Base-by-base conservation (phyloP, 371 early-diverging fungal genomes). In the Saksenaea oblongispora region DNA sequence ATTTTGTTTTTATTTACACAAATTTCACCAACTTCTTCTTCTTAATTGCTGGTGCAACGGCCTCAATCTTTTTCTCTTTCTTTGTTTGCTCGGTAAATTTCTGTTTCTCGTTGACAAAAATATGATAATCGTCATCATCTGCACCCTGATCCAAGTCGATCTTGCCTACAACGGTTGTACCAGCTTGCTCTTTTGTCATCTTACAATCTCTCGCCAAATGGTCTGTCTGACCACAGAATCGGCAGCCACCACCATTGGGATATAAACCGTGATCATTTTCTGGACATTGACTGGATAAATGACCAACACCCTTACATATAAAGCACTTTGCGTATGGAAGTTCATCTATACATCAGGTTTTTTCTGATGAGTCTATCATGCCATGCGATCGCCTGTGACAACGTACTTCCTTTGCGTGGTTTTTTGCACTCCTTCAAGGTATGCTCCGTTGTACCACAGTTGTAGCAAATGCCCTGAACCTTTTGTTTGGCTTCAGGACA, bases 241-340 rank as follows among this genome's bases (percentile, higher is more conserved):
- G 84, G 79, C 97, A 97, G 34, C 88, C 74, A 9, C 98, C 98
- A 37, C 97, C 97, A 61, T 95, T 91, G 1, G 94, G 94, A 70
- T 96, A 96, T 64, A 97, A 59, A 1, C 97, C 97, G 62, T 85
- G 83, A 28, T 90, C 91, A 76, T 97, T 97, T 72, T 93, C 78
- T 10, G 90, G 88, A 61, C 97, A 97, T 61, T 87, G 75, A 27
- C 87, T 75, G 24, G 95, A 82, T 57, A 97, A 74, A 69, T 97
- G 98, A 1, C 98, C 98, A 28, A 80, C 78, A 55, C 77, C 81
- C 47, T 90, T 88, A 78, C 98, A 97, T 37, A 95, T 82, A 78
- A 91, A 96, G 66, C 98, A 97, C 34, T 80, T 85, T 3, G 96
- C 91, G 78, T 78, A 90, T 27, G 86, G 79, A 47, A 90, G 83